Evolutionary conservation across 2,329 filamentous ascomycete genomes (phyloP), one percentile per base, ranked within the genome.

Genomic region (Atkinsonella hypoxylon): DNA sequence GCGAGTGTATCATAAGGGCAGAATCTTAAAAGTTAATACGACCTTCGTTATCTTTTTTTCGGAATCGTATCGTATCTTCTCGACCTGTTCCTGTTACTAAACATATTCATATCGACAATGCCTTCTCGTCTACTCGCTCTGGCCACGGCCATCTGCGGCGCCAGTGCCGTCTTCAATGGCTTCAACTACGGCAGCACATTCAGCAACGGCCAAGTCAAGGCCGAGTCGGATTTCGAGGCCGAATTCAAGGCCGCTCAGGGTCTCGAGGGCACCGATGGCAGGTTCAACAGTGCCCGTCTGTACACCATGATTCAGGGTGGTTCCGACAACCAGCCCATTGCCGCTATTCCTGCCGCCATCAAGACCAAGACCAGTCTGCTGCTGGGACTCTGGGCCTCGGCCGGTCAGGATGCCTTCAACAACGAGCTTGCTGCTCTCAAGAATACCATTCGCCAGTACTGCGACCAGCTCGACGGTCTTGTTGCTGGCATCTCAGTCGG

Each of bases 401-500:
- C 74, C 40, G 83, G 82, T 47, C 70, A 78, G 50, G 72, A 68
- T 5, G 65, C 64, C 20, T 82, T 94, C 65, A 69, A 76, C 64
- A 86, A 88, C 63, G 89, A 95, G 70, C 70, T 95, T 45, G 64
- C 73, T 2, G 88, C 89, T 13, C 75, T 95, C 46, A 78, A 78
- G 64, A 69, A 73, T 42, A 86, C 88, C 57, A 84, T 90, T 56
- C 57, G 67, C 46, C 73, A 81, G 61, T 89, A 89, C 64, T 87
- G 87, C 51, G 67, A 70, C 10, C 70, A 75, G 45, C 81, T 94
- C 59, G 76, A 76, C 39, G 71, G 75, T 51, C 71, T 85, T 17
- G 81, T 95, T 42, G 83, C 81, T 51, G 89, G 87, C 65, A 91
- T 95, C 68, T 90, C 87, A 0, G 81, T 95, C 49, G 89, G 89